A percentile compares a stretch with the other conserved stretches of the same genome.
These are phyloP conservation scores for Apiotrichum domesticum DNA, from an alignment of 1,284 basidiomycete species.

Conservation along the genomic window DNA sequence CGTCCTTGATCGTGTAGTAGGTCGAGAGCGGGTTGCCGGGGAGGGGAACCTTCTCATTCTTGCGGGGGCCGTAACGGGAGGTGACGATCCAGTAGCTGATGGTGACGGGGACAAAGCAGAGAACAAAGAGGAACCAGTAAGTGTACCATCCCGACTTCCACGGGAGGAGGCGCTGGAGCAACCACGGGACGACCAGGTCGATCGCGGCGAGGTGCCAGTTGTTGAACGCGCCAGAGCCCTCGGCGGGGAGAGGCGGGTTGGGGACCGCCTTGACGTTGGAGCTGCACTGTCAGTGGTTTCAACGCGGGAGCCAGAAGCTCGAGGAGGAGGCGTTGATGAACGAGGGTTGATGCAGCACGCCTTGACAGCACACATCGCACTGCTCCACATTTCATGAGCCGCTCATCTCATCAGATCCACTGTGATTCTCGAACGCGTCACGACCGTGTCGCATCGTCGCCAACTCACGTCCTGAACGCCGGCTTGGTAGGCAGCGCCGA, in stretches of 20 bases:
- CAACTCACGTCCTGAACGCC: constrained; percentile 5
- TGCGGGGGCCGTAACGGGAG: constrained; percentile 72
- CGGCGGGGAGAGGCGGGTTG: constrained; percentile 79
- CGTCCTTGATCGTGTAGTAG: constrained; percentile 88
- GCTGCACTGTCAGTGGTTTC: constrained; percentile 8
- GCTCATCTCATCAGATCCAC: no score
- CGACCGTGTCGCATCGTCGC: no score
- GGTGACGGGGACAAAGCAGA: constrained; percentile 71
- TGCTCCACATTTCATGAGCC: no score
- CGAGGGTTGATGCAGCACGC: no score
- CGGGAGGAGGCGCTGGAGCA: constrained; percentile 72
- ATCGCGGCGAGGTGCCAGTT: constrained; percentile 72
- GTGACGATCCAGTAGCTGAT: constrained; percentile 86
- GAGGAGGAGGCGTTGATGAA: no score
- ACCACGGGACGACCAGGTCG: constrained; percentile 69
- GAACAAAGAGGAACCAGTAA: constrained; percentile 63
- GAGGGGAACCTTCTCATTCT: constrained; percentile 80
- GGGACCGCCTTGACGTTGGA: constrained; percentile 44
- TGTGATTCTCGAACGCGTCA: no score
- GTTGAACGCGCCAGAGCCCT: constrained; percentile 78
- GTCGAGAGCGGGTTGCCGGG: constrained; percentile 79
- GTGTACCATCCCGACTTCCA: constrained; percentile 61
- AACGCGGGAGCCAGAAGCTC: not conserved
- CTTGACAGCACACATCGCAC: no score
- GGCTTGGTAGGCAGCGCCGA: not conserved